A percentile compares a stretch with the other conserved stretches of the same genome.
Evolutionary conservation across 2,329 filamentous ascomycete species (phyloP).

Genomic region (Xylariaceae sp.): DNA sequence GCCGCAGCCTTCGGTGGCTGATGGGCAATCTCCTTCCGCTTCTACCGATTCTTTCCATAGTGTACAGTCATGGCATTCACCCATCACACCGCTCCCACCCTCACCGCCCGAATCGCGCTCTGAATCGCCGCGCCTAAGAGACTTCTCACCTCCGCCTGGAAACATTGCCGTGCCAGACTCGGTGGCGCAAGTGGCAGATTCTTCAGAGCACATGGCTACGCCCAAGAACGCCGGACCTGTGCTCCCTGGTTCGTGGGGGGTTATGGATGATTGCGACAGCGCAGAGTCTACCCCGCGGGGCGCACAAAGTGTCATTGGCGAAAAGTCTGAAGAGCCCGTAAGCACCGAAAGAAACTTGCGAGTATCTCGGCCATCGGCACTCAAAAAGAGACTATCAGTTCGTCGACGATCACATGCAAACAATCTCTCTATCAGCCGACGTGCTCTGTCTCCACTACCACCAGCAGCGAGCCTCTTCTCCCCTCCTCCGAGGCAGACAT

Average conservation of each 20-base stretch:
- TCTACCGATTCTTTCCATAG: constrained; percentile 62
- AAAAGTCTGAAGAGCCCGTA: background rate
- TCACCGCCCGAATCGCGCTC: constrained; percentile 52
- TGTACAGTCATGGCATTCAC: constrained; percentile 58
- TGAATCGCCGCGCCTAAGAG: constrained; percentile 41
- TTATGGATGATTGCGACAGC: constrained; percentile 37
- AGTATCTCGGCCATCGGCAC: constrained; percentile 34
- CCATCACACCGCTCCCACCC: constrained; percentile 49
- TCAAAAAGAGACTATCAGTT: constrained; percentile 48
- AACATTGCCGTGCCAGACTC: constrained; percentile 46
- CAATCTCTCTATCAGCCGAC: constrained; percentile 57
- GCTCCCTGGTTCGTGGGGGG: constrained; percentile 38
- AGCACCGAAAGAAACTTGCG: background rate
- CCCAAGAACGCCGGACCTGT: constrained; percentile 36
- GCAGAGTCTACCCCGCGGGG: constrained; percentile 31
- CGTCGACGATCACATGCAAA: constrained; percentile 61
- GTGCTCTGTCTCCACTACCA: constrained; percentile 70
- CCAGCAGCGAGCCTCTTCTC: constrained; percentile 70
- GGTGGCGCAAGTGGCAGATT: constrained; percentile 38
- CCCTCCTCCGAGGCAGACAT: constrained; percentile 48
- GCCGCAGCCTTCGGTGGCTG: constrained; percentile 33
- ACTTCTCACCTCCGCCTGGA: constrained; percentile 49
- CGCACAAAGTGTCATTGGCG: background rate
- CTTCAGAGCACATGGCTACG: constrained; percentile 44
- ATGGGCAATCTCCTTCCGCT: constrained; percentile 51